Evolutionary conservation across 352 stramenopile species (phyloP).

Genomic region (Pythium plurisporium): DNA sequence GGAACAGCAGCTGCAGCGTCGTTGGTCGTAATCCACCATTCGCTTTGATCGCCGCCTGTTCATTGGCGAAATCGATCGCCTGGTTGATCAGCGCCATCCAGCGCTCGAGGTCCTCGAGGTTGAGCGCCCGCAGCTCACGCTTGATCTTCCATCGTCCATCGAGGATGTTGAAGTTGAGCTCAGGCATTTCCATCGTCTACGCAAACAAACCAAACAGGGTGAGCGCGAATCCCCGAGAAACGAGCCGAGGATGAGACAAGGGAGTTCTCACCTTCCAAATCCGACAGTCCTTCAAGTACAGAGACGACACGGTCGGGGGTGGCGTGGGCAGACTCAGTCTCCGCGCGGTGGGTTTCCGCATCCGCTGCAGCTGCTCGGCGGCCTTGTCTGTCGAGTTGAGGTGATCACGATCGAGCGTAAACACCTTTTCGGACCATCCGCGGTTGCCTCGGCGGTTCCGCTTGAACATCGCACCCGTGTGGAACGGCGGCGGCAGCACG

Average conservation of each 20-base stretch:
- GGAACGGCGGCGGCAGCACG: constrained; percentile 35
- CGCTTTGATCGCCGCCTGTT: constrained; percentile 20
- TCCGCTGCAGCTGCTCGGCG: constrained; percentile 9
- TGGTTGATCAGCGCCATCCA: constrained; percentile 78
- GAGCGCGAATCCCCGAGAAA: neutral
- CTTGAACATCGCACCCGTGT: constrained; percentile 65
- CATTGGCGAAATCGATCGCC: constrained; percentile 72
- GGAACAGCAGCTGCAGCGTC: neutral
- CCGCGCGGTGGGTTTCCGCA: constrained; percentile 3
- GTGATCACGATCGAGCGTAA: constrained; percentile 61
- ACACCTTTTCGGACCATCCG: constrained; percentile 67
- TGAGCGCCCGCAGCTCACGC: constrained; percentile 63
- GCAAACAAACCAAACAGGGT: neutral
- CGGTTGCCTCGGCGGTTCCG: constrained; percentile 66
- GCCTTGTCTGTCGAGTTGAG: constrained; percentile 61
- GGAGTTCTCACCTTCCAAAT: constrained; percentile 61
- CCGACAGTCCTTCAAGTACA: constrained; percentile 62
- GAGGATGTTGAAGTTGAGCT: constrained; percentile 74
- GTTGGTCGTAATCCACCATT: neutral
- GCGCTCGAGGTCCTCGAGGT: constrained; percentile 49
- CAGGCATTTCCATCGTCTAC: constrained; percentile 77
- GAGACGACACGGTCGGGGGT: constrained; percentile 44
- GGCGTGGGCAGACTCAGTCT: constrained; percentile 1
- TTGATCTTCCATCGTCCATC: constrained; percentile 81
- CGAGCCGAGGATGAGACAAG: neutral